Evolutionary conservation across 208 protist species (phyloP).

Genomic region (Leptomonas pyrrhocoris): DNA sequence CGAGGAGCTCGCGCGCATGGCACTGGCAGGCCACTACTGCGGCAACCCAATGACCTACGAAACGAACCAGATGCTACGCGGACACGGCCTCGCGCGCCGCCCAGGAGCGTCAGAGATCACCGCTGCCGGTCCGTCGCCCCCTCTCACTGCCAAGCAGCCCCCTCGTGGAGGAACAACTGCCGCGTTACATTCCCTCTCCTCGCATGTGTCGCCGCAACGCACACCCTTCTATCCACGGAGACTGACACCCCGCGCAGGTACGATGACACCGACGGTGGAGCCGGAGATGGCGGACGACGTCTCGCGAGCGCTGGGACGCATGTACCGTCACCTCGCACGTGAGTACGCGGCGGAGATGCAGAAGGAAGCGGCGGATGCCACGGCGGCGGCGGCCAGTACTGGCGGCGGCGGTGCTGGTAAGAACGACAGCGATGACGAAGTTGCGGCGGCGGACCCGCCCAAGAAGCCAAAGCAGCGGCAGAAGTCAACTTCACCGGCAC

Average conservation of each 20-base stretch:
- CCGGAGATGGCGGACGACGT: conserved; percentile 9
- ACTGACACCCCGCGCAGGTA: not conserved
- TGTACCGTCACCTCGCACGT: conserved; percentile 33
- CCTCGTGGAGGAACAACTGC: not conserved
- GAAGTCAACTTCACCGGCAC: conserved; percentile 32
- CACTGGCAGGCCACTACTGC: conserved; percentile 32
- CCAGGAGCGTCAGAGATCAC: not conserved
- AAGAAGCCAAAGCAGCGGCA: conserved; percentile 21
- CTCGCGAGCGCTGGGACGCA: conserved; percentile 20
- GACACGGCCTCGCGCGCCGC: conserved; percentile 25
- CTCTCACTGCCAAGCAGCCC: not conserved
- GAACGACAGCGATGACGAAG: not conserved
- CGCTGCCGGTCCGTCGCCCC: not conserved
- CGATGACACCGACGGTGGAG: not conserved
- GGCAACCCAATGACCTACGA: conserved; percentile 22
- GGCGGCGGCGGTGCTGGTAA: not conserved
- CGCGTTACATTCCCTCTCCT: too few relatives aligned
- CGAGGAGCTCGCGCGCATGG: conserved; percentile 31
- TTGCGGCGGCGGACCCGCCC: not conserved
- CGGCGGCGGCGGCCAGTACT: not conserved
- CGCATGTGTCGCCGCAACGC: not conserved
- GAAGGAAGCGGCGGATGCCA: not conserved
- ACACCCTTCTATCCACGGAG: not conserved
- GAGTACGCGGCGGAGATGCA: conserved; percentile 15
- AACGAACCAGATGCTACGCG: conserved; percentile 25